A percentile compares a stretch with the other conserved stretches of the same genome.
phyloP scores from a whole-genome alignment of 2,329 filamentous ascomycete species.

The Hortaea sp. region DNA sequence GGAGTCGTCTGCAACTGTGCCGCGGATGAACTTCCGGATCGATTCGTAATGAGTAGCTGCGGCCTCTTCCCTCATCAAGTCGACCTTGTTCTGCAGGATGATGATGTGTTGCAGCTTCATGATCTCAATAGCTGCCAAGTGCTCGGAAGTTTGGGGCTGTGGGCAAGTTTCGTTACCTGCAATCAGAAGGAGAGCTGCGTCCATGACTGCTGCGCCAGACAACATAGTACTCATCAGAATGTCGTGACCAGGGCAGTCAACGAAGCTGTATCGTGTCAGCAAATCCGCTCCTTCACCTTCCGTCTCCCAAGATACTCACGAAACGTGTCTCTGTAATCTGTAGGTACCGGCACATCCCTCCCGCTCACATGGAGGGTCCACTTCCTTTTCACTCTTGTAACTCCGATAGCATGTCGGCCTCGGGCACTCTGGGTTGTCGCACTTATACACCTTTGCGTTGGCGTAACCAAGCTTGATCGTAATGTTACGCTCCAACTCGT shows the following conservation, averaged over 20 bases:
- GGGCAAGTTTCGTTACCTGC: constrained; percentile 98
- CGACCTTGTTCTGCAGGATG: constrained; percentile 99
- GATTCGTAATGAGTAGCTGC: constrained; percentile 92
- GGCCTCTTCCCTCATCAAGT: constrained; percentile 92
- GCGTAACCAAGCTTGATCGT: constrained; percentile 99
- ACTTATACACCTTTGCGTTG: constrained; percentile 99
- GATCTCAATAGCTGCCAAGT: constrained; percentile 97
- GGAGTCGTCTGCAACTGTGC: constrained; percentile 88
- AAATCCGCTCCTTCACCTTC: background rate
- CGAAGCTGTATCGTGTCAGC: constrained; percentile 49
- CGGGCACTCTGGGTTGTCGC: constrained; percentile 82
- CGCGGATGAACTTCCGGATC: constrained; percentile 95
- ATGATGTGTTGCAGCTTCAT: constrained; percentile 99
- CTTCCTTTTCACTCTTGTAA: constrained; percentile 98
- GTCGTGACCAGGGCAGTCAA: constrained; percentile 98
- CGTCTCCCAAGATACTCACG: constrained; percentile 48
- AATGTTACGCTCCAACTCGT: constrained; percentile 97
- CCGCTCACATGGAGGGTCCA: constrained; percentile 90
- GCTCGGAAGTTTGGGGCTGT: constrained; percentile 96
- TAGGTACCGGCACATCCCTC: constrained; percentile 85
- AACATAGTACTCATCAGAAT: constrained; percentile 99
- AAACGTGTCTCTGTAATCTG: constrained; percentile 80
- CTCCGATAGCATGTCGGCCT: constrained; percentile 91
- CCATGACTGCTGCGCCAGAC: constrained; percentile 98
- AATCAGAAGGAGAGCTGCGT: constrained; percentile 89